Evolutionary conservation across 2,329 filamentous ascomycete species (phyloP).

Genomic region (Cercospora brassicicola): DNA sequence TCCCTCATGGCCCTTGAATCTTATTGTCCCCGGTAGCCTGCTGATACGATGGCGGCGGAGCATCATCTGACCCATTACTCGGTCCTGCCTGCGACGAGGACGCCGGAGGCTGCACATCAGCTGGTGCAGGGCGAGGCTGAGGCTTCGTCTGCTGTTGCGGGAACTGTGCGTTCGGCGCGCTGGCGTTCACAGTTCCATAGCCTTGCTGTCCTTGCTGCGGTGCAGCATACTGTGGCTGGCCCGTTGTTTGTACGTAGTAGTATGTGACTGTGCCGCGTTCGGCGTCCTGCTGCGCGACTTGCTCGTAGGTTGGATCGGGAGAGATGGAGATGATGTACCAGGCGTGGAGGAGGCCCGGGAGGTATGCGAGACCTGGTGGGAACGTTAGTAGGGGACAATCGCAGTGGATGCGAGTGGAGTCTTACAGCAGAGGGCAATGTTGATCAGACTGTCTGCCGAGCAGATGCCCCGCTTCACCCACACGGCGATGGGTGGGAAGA

Average conservation of each 20-base stretch:
- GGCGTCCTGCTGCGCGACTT: conserved; percentile 63
- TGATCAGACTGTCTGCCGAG: conserved; percentile 88
- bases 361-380: conserved; percentile 41
- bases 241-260: conserved; percentile 60
- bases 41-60: conserved; percentile 78
- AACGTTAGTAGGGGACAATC: conserved; percentile 1
- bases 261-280: conserved; percentile 66
- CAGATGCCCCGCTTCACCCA: conserved; percentile 97
- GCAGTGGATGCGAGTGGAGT: neutral
- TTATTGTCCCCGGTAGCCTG: conserved; percentile 84
- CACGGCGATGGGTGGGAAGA: conserved; percentile 64
- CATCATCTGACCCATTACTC: conserved; percentile 38
- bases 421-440: conserved; percentile 75
- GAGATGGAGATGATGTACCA: conserved; percentile 97
- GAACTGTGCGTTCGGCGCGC: conserved; percentile 44
- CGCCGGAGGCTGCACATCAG: conserved; percentile 36
- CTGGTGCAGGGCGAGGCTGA: conserved; percentile 40
- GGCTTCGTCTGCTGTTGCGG: conserved; percentile 27
- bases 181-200: conserved; percentile 47
- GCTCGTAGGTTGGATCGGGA: conserved; percentile 69
- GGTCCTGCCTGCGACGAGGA: conserved; percentile 45
- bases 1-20: conserved; percentile 62
- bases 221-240: conserved; percentile 31
- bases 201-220: conserved; percentile 25
- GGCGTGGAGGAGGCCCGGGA: conserved; percentile 87